Evolutionary conservation across 2,329 filamentous ascomycete genomes (phyloP).

Genomic region (Alternaria sp.): DNA sequence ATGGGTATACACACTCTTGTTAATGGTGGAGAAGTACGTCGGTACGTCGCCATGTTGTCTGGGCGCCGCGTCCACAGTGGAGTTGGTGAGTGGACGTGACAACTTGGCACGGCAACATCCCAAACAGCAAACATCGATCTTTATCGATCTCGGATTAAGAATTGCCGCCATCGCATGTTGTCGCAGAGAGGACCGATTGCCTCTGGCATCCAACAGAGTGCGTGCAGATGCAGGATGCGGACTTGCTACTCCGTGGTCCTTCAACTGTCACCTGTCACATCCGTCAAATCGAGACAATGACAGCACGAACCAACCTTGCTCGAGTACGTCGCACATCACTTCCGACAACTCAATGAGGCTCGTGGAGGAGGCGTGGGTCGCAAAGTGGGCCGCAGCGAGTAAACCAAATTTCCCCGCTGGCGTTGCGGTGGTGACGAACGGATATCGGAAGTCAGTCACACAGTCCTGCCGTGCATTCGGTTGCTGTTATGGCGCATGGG

Average conservation of each 20-base stretch:
- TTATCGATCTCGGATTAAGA: not conserved
- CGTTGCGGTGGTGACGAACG: slow-evolving; percentile 13
- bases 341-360: slow-evolving; percentile 4
- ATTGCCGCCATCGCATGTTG: slow-evolving; percentile 7
- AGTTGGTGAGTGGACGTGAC: not conserved
- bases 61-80: not conserved
- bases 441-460: slow-evolving; percentile 24
- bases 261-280: slow-evolving; percentile 28
- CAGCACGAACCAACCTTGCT: slow-evolving; percentile 4
- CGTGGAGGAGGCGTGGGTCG: slow-evolving; percentile 9
- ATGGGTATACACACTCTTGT: not conserved
- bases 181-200: slow-evolving; percentile 1
- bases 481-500: slow-evolving; percentile 30
- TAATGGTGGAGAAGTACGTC: not conserved
- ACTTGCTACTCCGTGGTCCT: slow-evolving; percentile 3
- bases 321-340: not conserved
- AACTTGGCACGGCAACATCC: not conserved
- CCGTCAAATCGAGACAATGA: slow-evolving; percentile 15
- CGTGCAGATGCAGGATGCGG: slow-evolving; percentile 10
- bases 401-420: slow-evolving; percentile 18
- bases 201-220: slow-evolving; percentile 1
- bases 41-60: not conserved
- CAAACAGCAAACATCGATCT: slow-evolving; percentile 1
- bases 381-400: slow-evolving; percentile 9
- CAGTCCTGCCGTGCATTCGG: slow-evolving; percentile 34